Conservation (phyloP, 495 filamentous ascomycete species). For the Haplographium delicatum region DNA sequence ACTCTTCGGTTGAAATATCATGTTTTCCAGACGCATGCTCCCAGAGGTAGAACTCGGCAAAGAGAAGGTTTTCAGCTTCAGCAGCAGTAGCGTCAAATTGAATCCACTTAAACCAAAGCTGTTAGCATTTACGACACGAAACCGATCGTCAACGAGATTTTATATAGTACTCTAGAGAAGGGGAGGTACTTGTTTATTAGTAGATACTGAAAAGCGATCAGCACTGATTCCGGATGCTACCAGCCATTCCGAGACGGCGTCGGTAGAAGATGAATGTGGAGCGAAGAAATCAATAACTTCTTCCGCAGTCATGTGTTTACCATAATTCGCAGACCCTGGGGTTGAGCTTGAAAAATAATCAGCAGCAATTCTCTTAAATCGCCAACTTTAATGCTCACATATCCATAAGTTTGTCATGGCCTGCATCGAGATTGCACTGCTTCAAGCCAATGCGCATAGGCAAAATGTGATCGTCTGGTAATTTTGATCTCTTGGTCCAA, state of each 20-base stretch:
- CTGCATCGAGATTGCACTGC: conserved; percentile 45
- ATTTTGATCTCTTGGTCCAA: conserved; percentile 17
- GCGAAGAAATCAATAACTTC: conserved; percentile 24
- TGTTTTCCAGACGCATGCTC: conserved; percentile 14
- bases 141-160: neutral
- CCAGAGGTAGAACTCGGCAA: conserved; percentile 17
- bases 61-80: conserved; percentile 21
- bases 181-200: conserved; percentile 15
- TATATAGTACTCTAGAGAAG: no score
- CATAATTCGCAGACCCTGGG: conserved; percentile 21
- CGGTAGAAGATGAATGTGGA: conserved; percentile 10
- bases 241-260: conserved; percentile 22
- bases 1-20: conserved; percentile 27
- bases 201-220: conserved; percentile 12
- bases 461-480: conserved; percentile 15
- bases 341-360: conserved; percentile 9
- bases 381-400: conserved; percentile 24
- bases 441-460: conserved; percentile 45
- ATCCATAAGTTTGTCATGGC: conserved; percentile 50
- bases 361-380: neutral
- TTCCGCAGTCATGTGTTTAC: conserved; percentile 22
- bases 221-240: conserved; percentile 14
- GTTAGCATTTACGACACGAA: conserved; percentile 5
- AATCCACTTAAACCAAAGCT: conserved; percentile 11
- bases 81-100: conserved; percentile 20